Evolutionary conservation across 2,329 filamentous ascomycete genomes (phyloP).

Genomic region (Beauveria brongniartii): DNA sequence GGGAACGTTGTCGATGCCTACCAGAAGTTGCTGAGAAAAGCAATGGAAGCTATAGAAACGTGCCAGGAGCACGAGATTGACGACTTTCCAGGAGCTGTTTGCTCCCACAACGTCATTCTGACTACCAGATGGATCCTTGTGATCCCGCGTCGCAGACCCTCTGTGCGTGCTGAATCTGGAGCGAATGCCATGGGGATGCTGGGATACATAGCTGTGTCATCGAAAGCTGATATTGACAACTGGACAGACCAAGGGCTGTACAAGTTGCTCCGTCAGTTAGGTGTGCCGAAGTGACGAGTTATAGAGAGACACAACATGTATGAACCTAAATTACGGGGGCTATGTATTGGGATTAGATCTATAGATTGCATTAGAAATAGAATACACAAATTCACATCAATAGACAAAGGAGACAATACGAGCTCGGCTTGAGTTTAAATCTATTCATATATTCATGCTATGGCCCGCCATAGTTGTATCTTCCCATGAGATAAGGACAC

Average conservation of each 20-base stretch:
- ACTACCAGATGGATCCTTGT: conserved; percentile 37
- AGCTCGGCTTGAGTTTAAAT: background rate
- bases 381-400: background rate
- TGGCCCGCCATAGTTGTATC: background rate
- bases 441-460: background rate
- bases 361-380: background rate
- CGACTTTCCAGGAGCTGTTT: conserved; percentile 9
- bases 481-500: background rate
- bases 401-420: too few relatives aligned
- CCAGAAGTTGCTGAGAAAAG: conserved; percentile 16
- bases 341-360: background rate
- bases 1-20: conserved; percentile 19
- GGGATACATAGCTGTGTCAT: conserved; percentile 20
- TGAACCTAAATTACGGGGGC: too few relatives aligned
- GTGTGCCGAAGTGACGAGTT: background rate
- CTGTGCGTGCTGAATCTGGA: conserved; percentile 25
- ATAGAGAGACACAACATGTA: background rate
- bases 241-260: conserved; percentile 2
- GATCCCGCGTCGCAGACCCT: conserved; percentile 32
- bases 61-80: conserved; percentile 4
- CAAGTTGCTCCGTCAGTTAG: background rate
- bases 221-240: conserved; percentile 7
- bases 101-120: conserved; percentile 39
- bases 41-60: background rate
- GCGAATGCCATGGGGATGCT: conserved; percentile 41